Base-by-base conservation (phyloP, 2,329 filamentous ascomycete genomes). In the Stemphylium lycopersici region DNA sequence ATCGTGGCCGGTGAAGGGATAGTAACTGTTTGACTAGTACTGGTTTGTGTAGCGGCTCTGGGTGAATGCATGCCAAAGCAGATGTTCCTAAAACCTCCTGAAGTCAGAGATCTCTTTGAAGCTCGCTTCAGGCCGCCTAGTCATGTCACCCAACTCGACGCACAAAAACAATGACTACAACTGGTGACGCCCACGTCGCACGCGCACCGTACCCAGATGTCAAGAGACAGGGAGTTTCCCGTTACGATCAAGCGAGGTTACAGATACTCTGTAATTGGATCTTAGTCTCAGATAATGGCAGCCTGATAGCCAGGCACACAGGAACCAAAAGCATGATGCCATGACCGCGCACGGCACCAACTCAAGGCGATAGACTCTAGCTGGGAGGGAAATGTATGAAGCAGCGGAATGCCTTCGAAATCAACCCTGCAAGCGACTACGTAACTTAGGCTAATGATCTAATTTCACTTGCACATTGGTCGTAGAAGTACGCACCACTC, bases 141-240 rank as follows among this genome's bases (percentile, higher is more conserved):
- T 44, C 48, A 52, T 57, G 46, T 52, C 42, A 59, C 48, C 47
- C 44, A 59, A 52, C 43, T 48, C 47, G 38, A 39, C 42, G 45
- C 53, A 52, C 45, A 50, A 40, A 37, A 34, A 42, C 18, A 16
- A 55, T 34, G n/a, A 33, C 43, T 39, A 46, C 33, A 38, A 48
- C 22, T 32, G 46, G 48, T 40, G 38, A 46, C 53, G 45, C 53
- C 49, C 36, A 48, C 31, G 56, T 62, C 22, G 41, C 38, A 59
- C 59, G 55, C 38, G 22, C 26, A 48, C 46, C 38, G 48, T 16
- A 50, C 18, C 16, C 29, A 34, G 22, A 20, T 31, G 32, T 31
- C 47, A 44, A 52, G 48, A 6, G 40, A n/a, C 3, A 41, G 22
- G 3, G 32, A 38, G n/a, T 15, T 13, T 20, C 42, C 20, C 39